Base-by-base conservation (phyloP, 306 rosid genomes). In the Rubus idaeus region DNA sequence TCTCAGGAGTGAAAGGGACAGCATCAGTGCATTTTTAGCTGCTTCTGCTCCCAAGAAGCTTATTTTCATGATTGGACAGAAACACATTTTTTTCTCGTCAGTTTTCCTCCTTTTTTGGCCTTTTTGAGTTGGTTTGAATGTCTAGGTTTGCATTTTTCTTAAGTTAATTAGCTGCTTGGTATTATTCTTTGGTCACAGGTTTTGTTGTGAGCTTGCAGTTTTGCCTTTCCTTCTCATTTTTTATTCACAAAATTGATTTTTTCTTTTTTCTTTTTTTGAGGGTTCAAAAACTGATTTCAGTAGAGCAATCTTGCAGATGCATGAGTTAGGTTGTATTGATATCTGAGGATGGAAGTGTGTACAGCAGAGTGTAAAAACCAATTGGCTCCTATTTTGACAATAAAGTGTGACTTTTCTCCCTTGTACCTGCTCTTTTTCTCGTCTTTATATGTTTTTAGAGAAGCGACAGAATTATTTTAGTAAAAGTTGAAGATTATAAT, bases 21-120 rank as follows among this genome's bases (percentile, higher is more conserved):
- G 95, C 91, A 81, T 79, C 90, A 86, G 88, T 89, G 94, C 80
- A 72, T 87, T 91, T 88, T 85, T 84, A 87, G 90, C 91, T 91
- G 93, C 87, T 82, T 86, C 91, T 94, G 90, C 86, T 89, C 88
- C 93, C 87, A 78, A 87, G 88, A 85, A 83, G 84, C 86, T 79
- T 76, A 80, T 82, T 84, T 87, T 82, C 71, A 62, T 84, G 81
- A 66, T 83, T 77, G 78, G 77, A 83, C 83, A 76, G 84, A 77
- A 75, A 52, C 76, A 68, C 46, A 12, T 21, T 20, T 50, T 50
- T 70, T 44, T 41, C 65, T 76, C 50, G 56, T 81, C 37, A 69
- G 60, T 77, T 67, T 77, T 52, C 62, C 16, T 47, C 17, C 18
- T 5, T 58, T 37, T 18, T 76, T 58, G 84, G 81, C 71, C 71